Percentiles rank a stretch among this genome's conserved stretches.
phyloP scores from a whole-genome alignment of 805 yeast species.

The Cyberlindnera petersonii region DNA sequence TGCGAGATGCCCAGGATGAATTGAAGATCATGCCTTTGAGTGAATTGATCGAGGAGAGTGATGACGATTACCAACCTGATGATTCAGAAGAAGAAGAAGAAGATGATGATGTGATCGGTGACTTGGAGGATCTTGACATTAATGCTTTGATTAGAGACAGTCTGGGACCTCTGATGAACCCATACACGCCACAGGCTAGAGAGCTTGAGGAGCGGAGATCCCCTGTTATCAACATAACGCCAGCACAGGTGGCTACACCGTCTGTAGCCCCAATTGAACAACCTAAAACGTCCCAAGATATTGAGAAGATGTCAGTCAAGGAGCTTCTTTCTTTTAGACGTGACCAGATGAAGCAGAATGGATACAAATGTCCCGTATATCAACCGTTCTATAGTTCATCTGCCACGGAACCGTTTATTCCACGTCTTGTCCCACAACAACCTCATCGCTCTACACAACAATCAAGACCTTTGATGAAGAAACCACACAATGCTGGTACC shows the following conservation, averaged over 20 bases:
- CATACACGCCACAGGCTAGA: conserved; percentile 12
- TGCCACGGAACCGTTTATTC: not conserved
- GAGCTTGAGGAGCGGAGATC: conserved; percentile 1
- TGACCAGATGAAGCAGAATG: conserved; percentile 10
- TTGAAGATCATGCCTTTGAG: conserved; percentile 5
- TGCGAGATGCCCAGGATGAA: conserved; percentile 11
- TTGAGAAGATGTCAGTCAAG: conserved; percentile 11
- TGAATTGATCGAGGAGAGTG: conserved; percentile 11
- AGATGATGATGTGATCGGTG: conserved; percentile 1
- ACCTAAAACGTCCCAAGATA: no score
- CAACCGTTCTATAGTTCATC: no score
- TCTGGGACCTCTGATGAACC: conserved; percentile 10
- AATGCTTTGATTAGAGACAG: conserved; percentile 10
- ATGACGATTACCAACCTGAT: conserved; percentile 10
- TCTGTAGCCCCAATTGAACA: no score
- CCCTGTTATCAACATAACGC: no score
- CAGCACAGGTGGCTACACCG: not conserved
- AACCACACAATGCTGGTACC: conserved; percentile 23
- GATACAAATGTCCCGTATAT: conserved; percentile 3
- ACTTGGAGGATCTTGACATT: conserved; percentile 9
- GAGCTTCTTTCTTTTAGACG: conserved; percentile 10
- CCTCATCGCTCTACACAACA: no score
- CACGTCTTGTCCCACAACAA: no score
- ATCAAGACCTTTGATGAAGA: not conserved
- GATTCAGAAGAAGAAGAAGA: conserved; percentile 12